Conservation (phyloP, 257 asterid species). For the Craterostigma plantagineum region DNA sequence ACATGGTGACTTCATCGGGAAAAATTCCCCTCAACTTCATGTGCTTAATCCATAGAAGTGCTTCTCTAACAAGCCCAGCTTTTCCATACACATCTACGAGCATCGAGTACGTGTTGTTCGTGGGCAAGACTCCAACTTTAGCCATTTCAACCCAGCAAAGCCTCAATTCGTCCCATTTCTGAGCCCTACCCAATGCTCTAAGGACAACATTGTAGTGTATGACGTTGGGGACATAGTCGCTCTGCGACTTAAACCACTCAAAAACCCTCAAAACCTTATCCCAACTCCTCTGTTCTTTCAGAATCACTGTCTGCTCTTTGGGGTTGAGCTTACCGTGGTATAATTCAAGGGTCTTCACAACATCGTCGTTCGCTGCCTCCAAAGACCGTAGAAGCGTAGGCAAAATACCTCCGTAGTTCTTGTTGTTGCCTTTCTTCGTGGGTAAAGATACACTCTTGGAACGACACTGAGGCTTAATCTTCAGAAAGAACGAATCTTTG, state of each 20-base stretch:
- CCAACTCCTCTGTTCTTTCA: slow-evolving; percentile 79
- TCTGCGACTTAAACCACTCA: slow-evolving; percentile 68
- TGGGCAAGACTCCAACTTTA: slow-evolving; percentile 37
- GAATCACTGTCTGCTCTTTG: slow-evolving; percentile 74
- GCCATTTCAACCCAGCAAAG: slow-evolving; percentile 98
- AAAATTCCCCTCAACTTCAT: slow-evolving; percentile 72
- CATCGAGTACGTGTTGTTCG: slow-evolving; percentile 79
- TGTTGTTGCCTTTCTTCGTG: slow-evolving; percentile 26
- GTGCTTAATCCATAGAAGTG: slow-evolving; percentile 81
- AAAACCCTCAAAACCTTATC: slow-evolving; percentile 59
- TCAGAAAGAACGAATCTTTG: slow-evolving; percentile 19
- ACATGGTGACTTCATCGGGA: slow-evolving; percentile 91
- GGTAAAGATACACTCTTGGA: slow-evolving; percentile 29
- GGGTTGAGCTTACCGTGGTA: slow-evolving; percentile 53
- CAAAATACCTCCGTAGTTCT: slow-evolving; percentile 49
- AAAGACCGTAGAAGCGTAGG: slow-evolving; percentile 48
- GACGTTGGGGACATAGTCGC: slow-evolving; percentile 66
- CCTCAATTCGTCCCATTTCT: slow-evolving; percentile 86
- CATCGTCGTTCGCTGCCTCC: slow-evolving; percentile 44
- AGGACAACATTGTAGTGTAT: slow-evolving; percentile 87
- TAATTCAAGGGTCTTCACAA: slow-evolving; percentile 38
- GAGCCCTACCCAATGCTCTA: slow-evolving; percentile 63
- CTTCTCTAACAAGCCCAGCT: slow-evolving; percentile 78
- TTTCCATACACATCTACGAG: slow-evolving; percentile 93
- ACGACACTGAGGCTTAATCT: slow-evolving; percentile 34